Base-by-base conservation (phyloP, 1,284 basidiomycete genomes). In the Mycena citricolor region DNA sequence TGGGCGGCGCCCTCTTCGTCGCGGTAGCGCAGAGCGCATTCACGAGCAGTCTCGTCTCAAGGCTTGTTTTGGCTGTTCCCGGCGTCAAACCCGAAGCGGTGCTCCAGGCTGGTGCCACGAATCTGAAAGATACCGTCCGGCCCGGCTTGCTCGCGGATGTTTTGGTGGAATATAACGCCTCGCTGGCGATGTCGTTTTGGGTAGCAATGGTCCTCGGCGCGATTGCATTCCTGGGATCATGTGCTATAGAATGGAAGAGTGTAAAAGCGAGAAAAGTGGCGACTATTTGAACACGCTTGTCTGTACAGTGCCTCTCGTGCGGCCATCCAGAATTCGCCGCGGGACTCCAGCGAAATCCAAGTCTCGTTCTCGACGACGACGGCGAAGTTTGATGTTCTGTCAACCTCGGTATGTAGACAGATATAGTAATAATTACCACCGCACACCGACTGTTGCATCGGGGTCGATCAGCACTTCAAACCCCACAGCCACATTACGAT, bases 1-100 rank as follows among this genome's bases (percentile, higher is more conserved):
- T 48, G 8, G 46, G 46, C 43, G 46, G 46, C 25, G 46, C 46
- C 4, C 28, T 43, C 8, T 48, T 43, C 23, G 35, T 48, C 6
- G 23, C 41, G 7, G 36, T 48, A 26, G 46, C 34, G 5, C 44
- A 48, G 4, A 42, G 22, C 34, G 32, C 33, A 16, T 41, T 47
- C 29, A 39, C 28, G 13, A 10, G 25, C 26, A 36, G 11, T 20
- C 38, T 47, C 12, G 39, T 37, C n/a, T 16, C 44, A 11, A 39
- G 44, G 16, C 21, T 47, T 8, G 33, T 32, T 8, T 23, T n/a
- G n/a, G 22, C 25, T 10, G 39, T 47, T 6, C 44, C 44, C 1
- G 44, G 39, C 28, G 44, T 47, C n/a, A 26, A 25, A 10, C 44
- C 44, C 12, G 19, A 28, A 26, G 8, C 37, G 21, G 28, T 47